Percentiles rank a stretch among this genome's conserved stretches.
These are phyloP conservation scores for Amanita muscaria DNA, from an alignment of 768 basidiomycete species.

Conservation along the genomic window DNA sequence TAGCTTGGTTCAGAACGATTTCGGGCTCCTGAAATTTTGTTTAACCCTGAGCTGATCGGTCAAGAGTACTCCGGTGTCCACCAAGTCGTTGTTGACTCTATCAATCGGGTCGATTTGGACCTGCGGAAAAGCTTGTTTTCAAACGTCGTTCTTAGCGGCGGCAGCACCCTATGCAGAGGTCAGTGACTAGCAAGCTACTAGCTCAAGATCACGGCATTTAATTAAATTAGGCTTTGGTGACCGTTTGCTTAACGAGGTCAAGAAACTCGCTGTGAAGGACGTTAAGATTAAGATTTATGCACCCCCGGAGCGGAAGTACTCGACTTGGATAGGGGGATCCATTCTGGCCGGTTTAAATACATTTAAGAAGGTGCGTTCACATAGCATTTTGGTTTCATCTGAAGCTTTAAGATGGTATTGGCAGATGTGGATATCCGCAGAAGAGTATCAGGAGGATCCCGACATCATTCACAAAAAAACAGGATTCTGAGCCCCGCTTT, in stretches of 20 bases:
- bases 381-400: background rate
- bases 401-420: constrained; percentile 11
- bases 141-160: constrained; percentile 94
- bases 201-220: constrained; percentile 6
- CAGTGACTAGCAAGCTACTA: constrained; percentile 12
- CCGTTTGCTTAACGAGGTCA: constrained; percentile 91
- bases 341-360: constrained; percentile 93
- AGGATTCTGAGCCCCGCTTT: constrained; percentile 48
- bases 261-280: constrained; percentile 91
- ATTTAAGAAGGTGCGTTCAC: constrained; percentile 79
- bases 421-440: constrained; percentile 99
- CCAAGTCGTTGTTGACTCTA: constrained; percentile 98
- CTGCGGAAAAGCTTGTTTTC: constrained; percentile 91
- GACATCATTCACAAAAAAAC: constrained; percentile 97
- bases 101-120: constrained; percentile 93
- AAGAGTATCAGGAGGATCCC: constrained; percentile 98
- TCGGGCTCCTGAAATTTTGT: constrained; percentile 94
- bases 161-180: constrained; percentile 94
- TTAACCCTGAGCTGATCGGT: constrained; percentile 95
- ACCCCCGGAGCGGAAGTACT: constrained; percentile 98
- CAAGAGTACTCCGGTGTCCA: constrained; percentile 96
- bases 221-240: constrained; percentile 75
- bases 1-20: constrained; percentile 94
- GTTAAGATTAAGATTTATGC: constrained; percentile 99
- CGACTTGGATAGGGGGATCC: constrained; percentile 95